Percentiles rank a stretch among this genome's conserved stretches.
These are phyloP conservation scores for Bruguiera gymnorhiza DNA, from an alignment of 345 rosid genomes.

Conservation along the genomic window DNA sequence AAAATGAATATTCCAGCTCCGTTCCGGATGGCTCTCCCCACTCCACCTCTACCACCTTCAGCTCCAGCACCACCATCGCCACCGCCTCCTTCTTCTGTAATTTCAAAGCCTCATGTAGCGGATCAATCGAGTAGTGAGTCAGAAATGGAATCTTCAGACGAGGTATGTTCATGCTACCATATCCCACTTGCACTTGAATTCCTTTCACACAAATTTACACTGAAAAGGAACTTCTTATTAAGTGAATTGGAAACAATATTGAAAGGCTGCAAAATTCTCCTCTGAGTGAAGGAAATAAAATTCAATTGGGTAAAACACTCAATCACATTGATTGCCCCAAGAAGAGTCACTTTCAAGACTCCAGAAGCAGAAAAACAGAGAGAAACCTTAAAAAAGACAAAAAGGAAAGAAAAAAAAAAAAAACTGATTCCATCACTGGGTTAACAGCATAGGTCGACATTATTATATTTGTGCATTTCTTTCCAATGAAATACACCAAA, in stretches of 20 bases:
- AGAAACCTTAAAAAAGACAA: neutral
- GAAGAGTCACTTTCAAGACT: neutral
- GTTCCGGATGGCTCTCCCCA: conserved; percentile 86
- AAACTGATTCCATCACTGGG: neutral
- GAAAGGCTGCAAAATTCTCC: neutral
- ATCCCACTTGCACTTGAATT: neutral
- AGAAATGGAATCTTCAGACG: conserved; percentile 86
- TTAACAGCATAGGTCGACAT: no score
- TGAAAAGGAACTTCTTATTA: neutral
- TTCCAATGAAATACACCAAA: no score
- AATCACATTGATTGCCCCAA: neutral
- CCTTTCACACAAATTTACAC: neutral
- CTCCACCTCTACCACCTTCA: conserved; percentile 81
- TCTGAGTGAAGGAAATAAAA: neutral
- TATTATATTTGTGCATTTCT: no score
- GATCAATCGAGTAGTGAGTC: conserved; percentile 78
- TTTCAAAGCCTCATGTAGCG: conserved; percentile 35
- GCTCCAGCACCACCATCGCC: conserved; percentile 41
- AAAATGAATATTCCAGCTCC: conserved; percentile 99
- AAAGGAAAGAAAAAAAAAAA: neutral
- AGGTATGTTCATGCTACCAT: conserved; percentile 37
- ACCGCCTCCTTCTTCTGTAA: conserved; percentile 32
- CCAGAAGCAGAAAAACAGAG: neutral
- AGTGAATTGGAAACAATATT: neutral
- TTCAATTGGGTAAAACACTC: neutral